phyloP scores from a whole-genome alignment of 495 filamentous ascomycete genomes.

The Penicillium daleae region DNA sequence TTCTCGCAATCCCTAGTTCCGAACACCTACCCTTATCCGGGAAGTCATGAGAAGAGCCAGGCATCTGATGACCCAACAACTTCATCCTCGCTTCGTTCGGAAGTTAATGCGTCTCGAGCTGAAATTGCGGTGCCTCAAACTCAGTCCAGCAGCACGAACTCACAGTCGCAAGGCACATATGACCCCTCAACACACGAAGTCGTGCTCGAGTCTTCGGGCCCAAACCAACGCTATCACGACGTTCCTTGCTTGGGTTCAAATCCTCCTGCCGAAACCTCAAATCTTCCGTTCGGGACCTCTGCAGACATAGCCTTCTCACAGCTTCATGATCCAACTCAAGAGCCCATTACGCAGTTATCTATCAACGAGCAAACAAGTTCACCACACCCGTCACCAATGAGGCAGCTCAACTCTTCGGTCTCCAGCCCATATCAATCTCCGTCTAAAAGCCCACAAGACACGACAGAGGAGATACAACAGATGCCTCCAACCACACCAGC shows the following conservation, averaged over 20 bases:
- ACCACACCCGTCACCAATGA: slow-evolving; percentile 16
- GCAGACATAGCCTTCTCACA: slow-evolving; percentile 23
- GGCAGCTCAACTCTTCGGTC: slow-evolving; percentile 19
- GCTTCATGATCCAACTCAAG: slow-evolving; percentile 11
- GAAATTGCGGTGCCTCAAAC: slow-evolving; percentile 32
- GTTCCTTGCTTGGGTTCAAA: slow-evolving; percentile 11
- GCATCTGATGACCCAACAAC: slow-evolving; percentile 25
- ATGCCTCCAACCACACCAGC: background rate
- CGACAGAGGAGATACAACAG: background rate
- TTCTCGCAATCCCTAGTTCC: slow-evolving; percentile 46
- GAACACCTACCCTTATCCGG: slow-evolving; percentile 35
- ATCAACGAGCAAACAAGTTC: slow-evolving; percentile 5
- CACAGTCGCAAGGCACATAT: slow-evolving; percentile 19
- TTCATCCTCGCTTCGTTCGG: slow-evolving; percentile 11
- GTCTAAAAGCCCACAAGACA: slow-evolving; percentile 19
- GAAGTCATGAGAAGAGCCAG: slow-evolving; percentile 26
- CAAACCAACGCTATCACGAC: slow-evolving; percentile 23
- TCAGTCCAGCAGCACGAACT: slow-evolving; percentile 24
- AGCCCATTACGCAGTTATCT: slow-evolving; percentile 5
- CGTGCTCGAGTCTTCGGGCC: slow-evolving; percentile 35
- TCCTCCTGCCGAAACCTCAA: slow-evolving; percentile 17
- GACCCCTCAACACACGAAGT: slow-evolving; percentile 23
- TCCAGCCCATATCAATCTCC: slow-evolving; percentile 21
- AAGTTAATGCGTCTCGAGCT: slow-evolving; percentile 11
- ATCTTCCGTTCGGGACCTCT: slow-evolving; percentile 25